Conservation (phyloP, 495 filamentous ascomycete species). For the Staphylotrichum longicolle region DNA sequence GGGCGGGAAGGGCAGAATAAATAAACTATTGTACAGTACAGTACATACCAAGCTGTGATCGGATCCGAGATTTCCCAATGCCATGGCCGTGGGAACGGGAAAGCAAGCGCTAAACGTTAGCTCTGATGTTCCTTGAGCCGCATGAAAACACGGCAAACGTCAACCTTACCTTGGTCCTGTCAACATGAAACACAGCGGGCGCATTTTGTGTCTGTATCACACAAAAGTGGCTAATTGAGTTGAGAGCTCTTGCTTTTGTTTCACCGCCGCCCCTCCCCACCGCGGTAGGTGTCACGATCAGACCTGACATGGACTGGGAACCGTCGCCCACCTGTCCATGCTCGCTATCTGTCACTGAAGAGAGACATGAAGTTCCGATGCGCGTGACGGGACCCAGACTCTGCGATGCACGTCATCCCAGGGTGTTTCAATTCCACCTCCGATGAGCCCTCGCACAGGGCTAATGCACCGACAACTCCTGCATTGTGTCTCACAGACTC, state of each 20-base stretch:
- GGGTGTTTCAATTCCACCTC: not conserved
- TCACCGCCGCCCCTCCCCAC: no score
- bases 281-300: no score
- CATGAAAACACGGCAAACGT: not conserved
- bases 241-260: no score
- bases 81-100: conserved; percentile 4
- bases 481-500: no score
- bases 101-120: not conserved
- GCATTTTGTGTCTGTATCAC: not conserved
- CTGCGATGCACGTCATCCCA: not conserved
- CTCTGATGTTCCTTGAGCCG: not conserved
- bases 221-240: not conserved
- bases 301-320: no score
- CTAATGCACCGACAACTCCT: not conserved
- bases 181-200: not conserved
- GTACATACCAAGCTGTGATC: not conserved
- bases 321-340: no score
- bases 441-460: not conserved
- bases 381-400: no score
- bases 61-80: not conserved
- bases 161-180: not conserved
- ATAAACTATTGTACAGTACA: no score
- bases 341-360: no score
- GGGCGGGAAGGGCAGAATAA: no score
- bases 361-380: no score